phyloP scores from a whole-genome alignment of 2,329 filamentous ascomycete species.

The Claviceps arundinis region DNA sequence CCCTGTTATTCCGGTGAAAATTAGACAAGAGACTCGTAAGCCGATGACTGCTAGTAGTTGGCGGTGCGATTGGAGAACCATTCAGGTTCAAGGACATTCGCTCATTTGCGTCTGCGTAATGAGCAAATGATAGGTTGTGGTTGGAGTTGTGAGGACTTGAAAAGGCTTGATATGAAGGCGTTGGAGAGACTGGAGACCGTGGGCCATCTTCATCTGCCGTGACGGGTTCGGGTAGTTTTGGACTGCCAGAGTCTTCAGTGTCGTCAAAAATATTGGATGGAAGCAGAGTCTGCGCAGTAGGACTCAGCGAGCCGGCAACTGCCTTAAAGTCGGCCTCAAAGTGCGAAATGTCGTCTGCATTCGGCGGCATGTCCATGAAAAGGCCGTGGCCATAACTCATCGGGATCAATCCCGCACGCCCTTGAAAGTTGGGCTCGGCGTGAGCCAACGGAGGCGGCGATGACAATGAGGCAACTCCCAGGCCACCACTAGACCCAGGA shows the following conservation, averaged over 20 bases:
- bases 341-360: conserved; percentile 26
- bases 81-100: conserved; percentile 25
- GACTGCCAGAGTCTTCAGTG: conserved; percentile 31
- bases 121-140: conserved; percentile 42
- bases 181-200: conserved; percentile 49
- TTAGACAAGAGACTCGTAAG: conserved; percentile 43
- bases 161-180: conserved; percentile 40
- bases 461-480: conserved; percentile 2
- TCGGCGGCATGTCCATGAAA: conserved; percentile 35
- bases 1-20: conserved; percentile 46
- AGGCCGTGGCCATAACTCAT: conserved; percentile 39
- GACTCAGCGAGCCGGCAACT: conserved; percentile 59
- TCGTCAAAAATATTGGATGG: conserved; percentile 57
- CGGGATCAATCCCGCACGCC: conserved; percentile 40
- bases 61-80: conserved; percentile 26
- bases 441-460: conserved; percentile 2
- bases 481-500: conserved; percentile 1
- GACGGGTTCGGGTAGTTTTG: conserved; percentile 20
- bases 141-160: conserved; percentile 50
- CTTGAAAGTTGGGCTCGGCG: conserved; percentile 29
- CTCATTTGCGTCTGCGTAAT: conserved; percentile 34
- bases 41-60: conserved; percentile 18
- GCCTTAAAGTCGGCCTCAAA: conserved; percentile 50
- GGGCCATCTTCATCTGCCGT: conserved; percentile 27
- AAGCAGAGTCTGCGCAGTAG: conserved; percentile 59